Conservation (phyloP, 345 rosid species). For the Populus pruinosa region DNA sequence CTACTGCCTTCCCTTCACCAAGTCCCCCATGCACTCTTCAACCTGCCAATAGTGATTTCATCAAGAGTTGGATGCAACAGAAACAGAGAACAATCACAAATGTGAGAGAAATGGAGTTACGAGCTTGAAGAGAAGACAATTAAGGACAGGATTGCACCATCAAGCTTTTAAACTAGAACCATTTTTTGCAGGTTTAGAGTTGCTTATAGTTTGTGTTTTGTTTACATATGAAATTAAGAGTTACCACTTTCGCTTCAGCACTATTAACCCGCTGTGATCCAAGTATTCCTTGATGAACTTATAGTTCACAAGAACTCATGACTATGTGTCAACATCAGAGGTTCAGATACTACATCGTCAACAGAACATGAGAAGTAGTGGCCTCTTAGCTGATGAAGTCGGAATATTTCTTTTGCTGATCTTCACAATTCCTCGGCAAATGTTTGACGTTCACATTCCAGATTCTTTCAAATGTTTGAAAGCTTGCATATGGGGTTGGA, state of each 20-base stretch:
- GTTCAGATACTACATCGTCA: too few species aligned
- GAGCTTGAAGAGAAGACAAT: neutral
- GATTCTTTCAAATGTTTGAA: too few species aligned
- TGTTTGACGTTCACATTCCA: too few species aligned
- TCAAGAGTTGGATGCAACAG: conserved; percentile 36
- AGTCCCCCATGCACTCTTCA: conserved; percentile 54
- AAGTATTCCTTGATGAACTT: too few species aligned
- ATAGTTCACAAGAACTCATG: too few species aligned
- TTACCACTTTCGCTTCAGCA: neutral
- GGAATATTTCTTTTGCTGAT: neutral
- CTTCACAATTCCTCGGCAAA: neutral
- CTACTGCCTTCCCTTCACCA: conserved; percentile 35
- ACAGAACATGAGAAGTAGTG: too few species aligned
- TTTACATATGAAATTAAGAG: neutral
- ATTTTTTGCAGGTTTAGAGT: conserved; percentile 14
- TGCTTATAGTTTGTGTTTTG: neutral
- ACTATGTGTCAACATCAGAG: too few species aligned
- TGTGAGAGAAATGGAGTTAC: conserved; percentile 39
- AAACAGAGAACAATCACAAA: conserved; percentile 45
- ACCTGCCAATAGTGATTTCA: conserved; percentile 23
- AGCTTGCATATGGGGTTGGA: neutral
- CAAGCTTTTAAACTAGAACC: neutral
- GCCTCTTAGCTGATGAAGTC: too few species aligned
- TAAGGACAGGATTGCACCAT: neutral
- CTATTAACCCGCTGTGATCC: neutral